Percentiles rank a stretch among this genome's conserved stretches.
These are phyloP conservation scores for Solanum bulbocastanum DNA, from an alignment of 257 asterid genomes.

Conservation along the genomic window DNA sequence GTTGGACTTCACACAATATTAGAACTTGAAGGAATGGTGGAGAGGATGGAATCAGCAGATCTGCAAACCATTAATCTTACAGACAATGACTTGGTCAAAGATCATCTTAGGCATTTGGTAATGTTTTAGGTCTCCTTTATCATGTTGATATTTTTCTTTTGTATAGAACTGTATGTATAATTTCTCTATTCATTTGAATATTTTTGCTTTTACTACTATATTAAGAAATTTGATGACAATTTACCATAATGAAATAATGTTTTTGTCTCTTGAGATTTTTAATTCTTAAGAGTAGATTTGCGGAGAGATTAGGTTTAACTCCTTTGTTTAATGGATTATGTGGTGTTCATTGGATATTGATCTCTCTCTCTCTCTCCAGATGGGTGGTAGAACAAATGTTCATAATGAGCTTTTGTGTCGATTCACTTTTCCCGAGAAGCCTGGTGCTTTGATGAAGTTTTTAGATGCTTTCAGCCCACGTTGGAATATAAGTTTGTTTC, in stretches of 20 bases:
- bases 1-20: conserved; percentile 76
- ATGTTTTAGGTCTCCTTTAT: neutral
- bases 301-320: neutral
- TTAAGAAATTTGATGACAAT: neutral
- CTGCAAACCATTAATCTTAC: conserved; percentile 62
- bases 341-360: neutral
- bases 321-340: neutral
- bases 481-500: conserved; percentile 96
- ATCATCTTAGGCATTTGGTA: conserved; percentile 91
- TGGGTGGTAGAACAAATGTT: conserved; percentile 85
- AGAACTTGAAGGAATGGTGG: conserved; percentile 65
- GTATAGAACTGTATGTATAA: neutral
- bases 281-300: neutral
- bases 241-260: neutral
- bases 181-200: neutral
- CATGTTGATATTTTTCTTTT: neutral
- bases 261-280: neutral
- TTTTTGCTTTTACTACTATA: neutral
- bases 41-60: conserved; percentile 42
- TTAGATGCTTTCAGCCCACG: conserved; percentile 86
- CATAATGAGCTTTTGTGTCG: conserved; percentile 81
- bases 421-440: conserved; percentile 82
- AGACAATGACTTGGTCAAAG: conserved; percentile 82
- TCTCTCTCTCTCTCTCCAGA: conserved; percentile 32
- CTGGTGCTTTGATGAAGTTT: conserved; percentile 83